Base-by-base conservation (phyloP, 176 grass and related monocot genomes). In the Carex pumila region DNA sequence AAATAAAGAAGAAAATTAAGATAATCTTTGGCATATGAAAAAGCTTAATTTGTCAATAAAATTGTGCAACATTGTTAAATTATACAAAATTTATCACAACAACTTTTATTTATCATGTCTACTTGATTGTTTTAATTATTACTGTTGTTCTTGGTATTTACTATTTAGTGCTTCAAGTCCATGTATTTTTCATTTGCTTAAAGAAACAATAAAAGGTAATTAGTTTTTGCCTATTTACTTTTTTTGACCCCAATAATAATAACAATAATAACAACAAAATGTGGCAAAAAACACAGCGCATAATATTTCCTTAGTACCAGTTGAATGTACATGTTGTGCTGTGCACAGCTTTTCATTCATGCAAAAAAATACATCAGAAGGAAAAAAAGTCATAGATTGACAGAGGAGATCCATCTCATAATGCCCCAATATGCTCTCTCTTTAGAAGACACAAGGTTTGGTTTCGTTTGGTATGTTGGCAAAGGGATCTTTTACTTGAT, bases 311-410 rank as follows among this genome's bases (percentile, higher is more conserved):
- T 53, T 71, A 3, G 7, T 62, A 62, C 60, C 60, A 60, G 12
- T 37, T 18, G 65, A 68, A 64, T 8, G 59, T 61, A 61, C 59
- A 61, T 21, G 17, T 61, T 61, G 25, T 50, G 10, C 47, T 50
- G 47, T 50, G 1, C 47, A 12, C 22, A 25, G 25, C 65, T 68
- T 12, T 68, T 37, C 31, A 47, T 47, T 6, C 56, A 47, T 49
- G 41, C 41, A 72, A 47, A 47, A 72, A 72, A 74, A 74, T n/a
- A n/a, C n/a, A 74, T 74, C 43, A 50, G 45, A 74, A 74, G 68
- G 3, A 36, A 19, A 8, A 74, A 25, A 25, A 19, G 7, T 49
- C n/a, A 21, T 19, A 22, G 41, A 10, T 4, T 4, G 12, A 19
- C 67, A 41, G 71, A 52, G 71, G 60, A 61, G 60, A 61, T 61